A percentile compares a stretch with the other conserved stretches of the same genome.
Conservation (phyloP, 345 rosid species). For the Citrus australasica region DNA sequence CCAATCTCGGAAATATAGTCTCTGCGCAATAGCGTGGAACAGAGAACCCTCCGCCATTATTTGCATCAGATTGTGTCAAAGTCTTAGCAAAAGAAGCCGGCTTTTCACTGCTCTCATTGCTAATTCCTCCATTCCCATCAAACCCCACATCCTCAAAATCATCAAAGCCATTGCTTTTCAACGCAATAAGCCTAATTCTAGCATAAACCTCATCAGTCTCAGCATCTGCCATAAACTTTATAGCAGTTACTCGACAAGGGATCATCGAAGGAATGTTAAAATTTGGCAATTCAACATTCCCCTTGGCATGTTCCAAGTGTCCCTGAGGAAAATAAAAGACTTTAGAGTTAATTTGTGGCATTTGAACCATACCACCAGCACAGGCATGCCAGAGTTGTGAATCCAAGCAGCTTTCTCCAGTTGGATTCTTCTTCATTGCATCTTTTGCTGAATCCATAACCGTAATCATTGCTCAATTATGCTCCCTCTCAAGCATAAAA, state of each 20-base stretch:
- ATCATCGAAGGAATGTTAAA: conserved; percentile 48
- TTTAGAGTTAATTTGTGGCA: conserved; percentile 74
- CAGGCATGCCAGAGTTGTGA: conserved; percentile 99
- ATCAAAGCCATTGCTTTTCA: conserved; percentile 36
- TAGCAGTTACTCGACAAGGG: conserved; percentile 56
- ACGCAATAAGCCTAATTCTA: conserved; percentile 57
- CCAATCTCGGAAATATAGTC: conserved; percentile 86
- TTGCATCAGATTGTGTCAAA: conserved; percentile 93
- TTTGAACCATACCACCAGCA: conserved; percentile 95
- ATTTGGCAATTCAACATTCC: conserved; percentile 47
- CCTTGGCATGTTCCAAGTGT: conserved; percentile 86
- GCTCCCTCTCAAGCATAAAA: neutral
- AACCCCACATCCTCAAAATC: conserved; percentile 35
- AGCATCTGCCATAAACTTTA: conserved; percentile 83
- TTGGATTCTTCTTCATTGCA: conserved; percentile 26
- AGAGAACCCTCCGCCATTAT: conserved; percentile 97
- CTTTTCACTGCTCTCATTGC: conserved; percentile 48
- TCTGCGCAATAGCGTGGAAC: conserved; percentile 99
- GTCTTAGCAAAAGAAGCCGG: conserved; percentile 93
- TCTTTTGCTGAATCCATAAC: conserved; percentile 44
- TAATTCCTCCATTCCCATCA: conserved; percentile 28
- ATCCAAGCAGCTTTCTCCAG: conserved; percentile 62
- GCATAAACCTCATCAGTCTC: conserved; percentile 90
- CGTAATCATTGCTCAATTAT: conserved; percentile 28
- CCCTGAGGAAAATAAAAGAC: conserved; percentile 94